Evolutionary conservation across 2,329 filamentous ascomycete genomes (phyloP).

Genomic region (Rosellinia necatrix): DNA sequence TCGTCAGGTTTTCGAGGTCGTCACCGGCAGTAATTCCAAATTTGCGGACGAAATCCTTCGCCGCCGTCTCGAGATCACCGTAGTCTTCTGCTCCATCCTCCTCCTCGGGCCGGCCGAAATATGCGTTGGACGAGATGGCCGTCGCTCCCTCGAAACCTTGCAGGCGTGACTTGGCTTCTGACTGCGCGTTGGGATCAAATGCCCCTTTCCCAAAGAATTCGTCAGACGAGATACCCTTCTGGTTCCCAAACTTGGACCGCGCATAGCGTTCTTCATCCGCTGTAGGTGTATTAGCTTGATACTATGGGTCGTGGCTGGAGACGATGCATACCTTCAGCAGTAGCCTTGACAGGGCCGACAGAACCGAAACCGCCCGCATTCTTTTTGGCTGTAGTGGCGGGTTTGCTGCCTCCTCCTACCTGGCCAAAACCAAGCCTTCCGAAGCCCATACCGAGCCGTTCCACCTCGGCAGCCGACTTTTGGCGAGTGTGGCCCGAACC

Average conservation of each 20-base stretch:
- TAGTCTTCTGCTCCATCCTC: conserved; percentile 76
- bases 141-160: conserved; percentile 92
- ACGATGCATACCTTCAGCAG: conserved; percentile 63
- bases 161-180: conserved; percentile 84
- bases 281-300: conserved; percentile 41
- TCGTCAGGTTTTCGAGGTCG: conserved; percentile 88
- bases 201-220: conserved; percentile 95
- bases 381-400: conserved; percentile 65
- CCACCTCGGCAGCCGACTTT: conserved; percentile 77
- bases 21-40: conserved; percentile 96
- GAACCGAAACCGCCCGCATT: conserved; percentile 87
- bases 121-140: conserved; percentile 93
- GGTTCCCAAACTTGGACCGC: conserved; percentile 82
- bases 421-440: conserved; percentile 86
- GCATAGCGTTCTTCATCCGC: conserved; percentile 83
- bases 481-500: conserved; percentile 64
- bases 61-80: conserved; percentile 87
- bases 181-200: conserved; percentile 79
- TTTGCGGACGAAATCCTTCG: conserved; percentile 93
- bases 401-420: conserved; percentile 68
- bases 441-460: conserved; percentile 88
- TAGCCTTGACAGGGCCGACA: conserved; percentile 73
- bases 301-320: not conserved
- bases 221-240: conserved; percentile 97
- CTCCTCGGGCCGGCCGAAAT: conserved; percentile 92